Base-by-base conservation (phyloP, 306 rosid genomes). In the Crotalaria pallida region DNA sequence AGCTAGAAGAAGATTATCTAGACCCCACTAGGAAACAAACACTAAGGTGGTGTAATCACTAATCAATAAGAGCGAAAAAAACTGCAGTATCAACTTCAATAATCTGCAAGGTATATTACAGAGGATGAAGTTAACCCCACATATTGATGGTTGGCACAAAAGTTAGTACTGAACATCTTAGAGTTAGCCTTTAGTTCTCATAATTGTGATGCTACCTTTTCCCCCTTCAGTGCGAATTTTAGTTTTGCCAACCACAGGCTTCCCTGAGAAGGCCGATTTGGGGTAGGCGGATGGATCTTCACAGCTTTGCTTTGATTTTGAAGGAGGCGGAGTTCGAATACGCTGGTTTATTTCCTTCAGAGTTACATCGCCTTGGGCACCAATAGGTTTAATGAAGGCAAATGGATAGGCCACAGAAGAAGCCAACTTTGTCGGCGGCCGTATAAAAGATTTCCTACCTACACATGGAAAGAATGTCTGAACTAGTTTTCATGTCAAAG, bases 141-240 rank as follows among this genome's bases (percentile, higher is more conserved):
- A 57, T 36, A 65, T 64, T 29, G 23, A 63, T 44, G 60, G 72
- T 43, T 1, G 63, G 64, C 71, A 21, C 45, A 55, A 31, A 68
- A 44, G 68, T 73, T 79, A 63, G 77, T 65, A 52, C 21, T 21
- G 13, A 65, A 64, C 68, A 15, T 78, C 59, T 57, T 71, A 26
- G 27, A 23, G 78, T 79, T 85, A 95, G 56, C 97, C 99, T 88
- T 84, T 89, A 58, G 99, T 91, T 78, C 97, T 85, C 92, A 86
- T 91, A 56, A 95, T 89, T 69, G 99, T 95, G 81, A 95, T 95
- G 96, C 97, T 95, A 13, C 99, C 99, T 80, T 87, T 95, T 59
- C 99, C 96, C 22, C 99, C 97, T 75, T 91, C 96, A 0, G 97
- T 95, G 74, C 83, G 97, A 43, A 95, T 89, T 80, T 95, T 95